phyloP scores from a whole-genome alignment of 2,329 filamentous ascomycete species.

The Fusarium palustre region DNA sequence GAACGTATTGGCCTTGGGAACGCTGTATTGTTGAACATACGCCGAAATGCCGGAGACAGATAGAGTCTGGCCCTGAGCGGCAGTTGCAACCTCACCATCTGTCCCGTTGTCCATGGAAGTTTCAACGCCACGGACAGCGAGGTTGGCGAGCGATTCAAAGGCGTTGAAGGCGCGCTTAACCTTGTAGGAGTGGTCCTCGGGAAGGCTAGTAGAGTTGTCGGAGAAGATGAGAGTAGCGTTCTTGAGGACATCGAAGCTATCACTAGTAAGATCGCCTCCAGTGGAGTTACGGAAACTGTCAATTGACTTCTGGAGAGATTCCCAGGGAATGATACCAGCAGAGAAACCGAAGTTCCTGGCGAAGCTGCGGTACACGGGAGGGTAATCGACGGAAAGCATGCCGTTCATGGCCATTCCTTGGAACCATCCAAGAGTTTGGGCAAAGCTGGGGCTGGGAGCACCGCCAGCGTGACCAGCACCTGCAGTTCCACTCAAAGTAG shows the following conservation, averaged over 20 bases:
- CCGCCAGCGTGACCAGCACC: constrained; percentile 67
- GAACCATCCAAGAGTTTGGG: constrained; percentile 88
- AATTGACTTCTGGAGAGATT: constrained; percentile 81
- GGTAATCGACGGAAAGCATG: constrained; percentile 93
- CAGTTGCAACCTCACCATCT: constrained; percentile 40
- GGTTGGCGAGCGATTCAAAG: constrained; percentile 62
- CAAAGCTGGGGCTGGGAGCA: constrained; percentile 83
- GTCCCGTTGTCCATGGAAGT: constrained; percentile 57
- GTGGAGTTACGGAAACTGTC: constrained; percentile 84
- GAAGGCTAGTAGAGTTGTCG: constrained; percentile 65
- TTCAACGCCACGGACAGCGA: constrained; percentile 66
- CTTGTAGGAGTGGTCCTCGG: constrained; percentile 54
- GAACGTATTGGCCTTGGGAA: constrained; percentile 91
- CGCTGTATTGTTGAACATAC: constrained; percentile 84
- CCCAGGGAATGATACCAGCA: constrained; percentile 85
- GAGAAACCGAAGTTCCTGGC: constrained; percentile 95
- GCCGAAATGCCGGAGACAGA: constrained; percentile 81
- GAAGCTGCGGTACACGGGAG: constrained; percentile 88
- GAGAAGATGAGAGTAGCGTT: constrained; percentile 81
- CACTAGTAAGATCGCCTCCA: constrained; percentile 86
- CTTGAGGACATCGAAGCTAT: constrained; percentile 78
- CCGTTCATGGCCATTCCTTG: constrained; percentile 95
- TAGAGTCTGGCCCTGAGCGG: constrained; percentile 54
- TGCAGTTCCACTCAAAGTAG: constrained; percentile 65
- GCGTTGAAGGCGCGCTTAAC: constrained; percentile 66